A percentile compares a stretch with the other conserved stretches of the same genome.
Conservation (phyloP, 2,329 filamentous ascomycete genomes). For the Colletotrichum sp. region DNA sequence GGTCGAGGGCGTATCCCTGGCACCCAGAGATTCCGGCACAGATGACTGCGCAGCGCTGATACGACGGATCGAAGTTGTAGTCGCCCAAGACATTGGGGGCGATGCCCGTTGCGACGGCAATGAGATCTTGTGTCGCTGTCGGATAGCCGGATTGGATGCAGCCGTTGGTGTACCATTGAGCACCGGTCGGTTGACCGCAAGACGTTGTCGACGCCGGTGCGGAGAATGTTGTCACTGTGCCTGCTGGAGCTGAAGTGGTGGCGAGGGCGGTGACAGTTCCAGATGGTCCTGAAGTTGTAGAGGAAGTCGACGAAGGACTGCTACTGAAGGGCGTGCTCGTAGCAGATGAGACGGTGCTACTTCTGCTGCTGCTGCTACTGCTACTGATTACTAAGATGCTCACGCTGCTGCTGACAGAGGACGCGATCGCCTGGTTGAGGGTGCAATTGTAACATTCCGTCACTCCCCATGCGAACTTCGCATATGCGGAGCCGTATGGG, state of each 20-base stretch:
- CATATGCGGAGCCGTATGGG: not conserved
- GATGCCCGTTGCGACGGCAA: slow-evolving; percentile 2
- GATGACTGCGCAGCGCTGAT: not conserved
- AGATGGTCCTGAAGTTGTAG: not conserved
- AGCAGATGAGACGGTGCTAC: not conserved
- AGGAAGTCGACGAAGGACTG: not conserved
- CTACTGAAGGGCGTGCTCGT: not conserved
- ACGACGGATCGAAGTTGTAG: slow-evolving; percentile 3
- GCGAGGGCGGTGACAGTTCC: not conserved
- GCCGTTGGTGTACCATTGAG: slow-evolving; percentile 2
- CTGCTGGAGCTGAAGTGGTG: not conserved
- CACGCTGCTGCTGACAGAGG: not conserved
- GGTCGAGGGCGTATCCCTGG: slow-evolving; percentile 7
- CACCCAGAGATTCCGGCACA: not conserved
- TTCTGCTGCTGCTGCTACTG: not conserved
- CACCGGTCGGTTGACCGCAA: not conserved
- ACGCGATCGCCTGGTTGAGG: not conserved
- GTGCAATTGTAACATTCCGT: not conserved
- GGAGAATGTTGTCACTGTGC: not conserved
- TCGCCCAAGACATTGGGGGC: not conserved
- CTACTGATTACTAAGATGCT: not conserved
- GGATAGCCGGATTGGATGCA: slow-evolving; percentile 1
- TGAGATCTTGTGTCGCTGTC: not conserved
- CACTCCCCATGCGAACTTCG: not conserved
- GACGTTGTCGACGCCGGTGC: not conserved